These are phyloP conservation scores for Alternaria longipes DNA, from an alignment of 2,329 filamentous ascomycete species.

Conservation along the genomic window DNA sequence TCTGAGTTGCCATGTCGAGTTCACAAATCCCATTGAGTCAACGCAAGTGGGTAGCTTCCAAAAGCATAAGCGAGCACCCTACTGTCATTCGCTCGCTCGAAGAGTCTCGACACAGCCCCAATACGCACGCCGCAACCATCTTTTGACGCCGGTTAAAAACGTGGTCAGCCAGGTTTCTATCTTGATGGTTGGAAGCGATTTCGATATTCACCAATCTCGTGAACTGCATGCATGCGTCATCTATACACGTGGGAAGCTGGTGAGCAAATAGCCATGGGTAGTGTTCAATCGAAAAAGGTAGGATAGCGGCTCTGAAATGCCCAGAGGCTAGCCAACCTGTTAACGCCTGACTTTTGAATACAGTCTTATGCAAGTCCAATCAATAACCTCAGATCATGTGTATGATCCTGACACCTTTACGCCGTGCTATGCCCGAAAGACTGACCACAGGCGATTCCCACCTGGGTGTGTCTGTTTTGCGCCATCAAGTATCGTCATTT, in stretches of 20 bases:
- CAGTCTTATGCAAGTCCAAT: not conserved
- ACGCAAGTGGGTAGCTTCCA: not conserved
- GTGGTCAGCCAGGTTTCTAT: constrained; percentile 2
- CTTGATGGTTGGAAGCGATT: not conserved
- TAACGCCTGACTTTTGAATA: not conserved
- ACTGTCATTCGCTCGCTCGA: not conserved
- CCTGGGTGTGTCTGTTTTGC: not conserved
- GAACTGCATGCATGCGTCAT: not conserved
- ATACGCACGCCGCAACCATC: not conserved
- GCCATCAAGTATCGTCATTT: not conserved
- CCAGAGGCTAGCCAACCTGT: not conserved
- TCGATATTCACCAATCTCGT: not conserved
- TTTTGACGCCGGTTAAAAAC: not conserved
- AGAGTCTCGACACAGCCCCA: not conserved
- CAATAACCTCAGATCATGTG: not conserved
- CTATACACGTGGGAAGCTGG: not conserved
- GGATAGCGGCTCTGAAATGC: not conserved
- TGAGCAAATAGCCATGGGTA: not conserved
- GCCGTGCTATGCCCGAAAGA: not conserved
- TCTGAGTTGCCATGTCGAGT: not conserved
- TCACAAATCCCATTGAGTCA: not conserved
- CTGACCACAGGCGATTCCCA: not conserved
- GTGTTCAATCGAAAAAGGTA: not conserved
- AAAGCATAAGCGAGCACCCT: not conserved
- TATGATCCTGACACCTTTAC: not conserved